Conservation (phyloP, 306 rosid species). For the Vigna mungo region DNA sequence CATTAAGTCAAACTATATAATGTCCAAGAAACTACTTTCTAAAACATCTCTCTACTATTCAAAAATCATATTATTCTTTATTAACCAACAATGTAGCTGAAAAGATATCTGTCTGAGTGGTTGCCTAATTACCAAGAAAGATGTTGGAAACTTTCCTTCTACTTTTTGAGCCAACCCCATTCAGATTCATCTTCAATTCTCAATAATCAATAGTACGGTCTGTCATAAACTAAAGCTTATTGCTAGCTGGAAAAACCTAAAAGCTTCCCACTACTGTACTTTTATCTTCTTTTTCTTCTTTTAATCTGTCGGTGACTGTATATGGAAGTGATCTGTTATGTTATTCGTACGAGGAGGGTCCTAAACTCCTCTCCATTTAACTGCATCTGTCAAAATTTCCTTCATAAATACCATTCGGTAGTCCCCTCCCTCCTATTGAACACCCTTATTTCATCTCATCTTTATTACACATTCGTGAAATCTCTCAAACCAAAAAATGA, state of each 20-base stretch:
- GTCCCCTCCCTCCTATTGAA: too few species aligned
- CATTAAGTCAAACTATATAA: not conserved
- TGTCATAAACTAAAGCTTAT: not conserved
- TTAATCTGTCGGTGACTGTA: not conserved
- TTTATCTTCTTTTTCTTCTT: constrained; percentile 3
- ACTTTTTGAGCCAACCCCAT: not conserved
- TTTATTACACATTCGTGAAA: too few species aligned
- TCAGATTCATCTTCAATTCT: not conserved
- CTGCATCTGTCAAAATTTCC: not conserved
- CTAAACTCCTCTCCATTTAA: not conserved
- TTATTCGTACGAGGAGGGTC: not conserved
- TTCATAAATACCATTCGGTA: too few species aligned
- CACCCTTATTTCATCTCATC: too few species aligned
- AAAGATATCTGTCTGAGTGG: not conserved
- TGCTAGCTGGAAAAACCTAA: constrained; percentile 2
- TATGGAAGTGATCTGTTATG: not conserved
- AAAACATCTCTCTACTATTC: not conserved
- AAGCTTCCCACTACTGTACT: not conserved
- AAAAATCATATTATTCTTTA: not conserved
- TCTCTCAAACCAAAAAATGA: too few species aligned
- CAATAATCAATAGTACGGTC: not conserved
- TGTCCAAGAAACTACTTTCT: constrained; percentile 6
- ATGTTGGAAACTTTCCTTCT: constrained; percentile 8
- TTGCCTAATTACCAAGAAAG: constrained; percentile 32
- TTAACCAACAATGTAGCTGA: not conserved